Percentiles rank a stretch among this genome's conserved stretches.
Evolutionary conservation across 257 asterid genomes (phyloP).

Genomic region (Solanum pinnatisectum): DNA sequence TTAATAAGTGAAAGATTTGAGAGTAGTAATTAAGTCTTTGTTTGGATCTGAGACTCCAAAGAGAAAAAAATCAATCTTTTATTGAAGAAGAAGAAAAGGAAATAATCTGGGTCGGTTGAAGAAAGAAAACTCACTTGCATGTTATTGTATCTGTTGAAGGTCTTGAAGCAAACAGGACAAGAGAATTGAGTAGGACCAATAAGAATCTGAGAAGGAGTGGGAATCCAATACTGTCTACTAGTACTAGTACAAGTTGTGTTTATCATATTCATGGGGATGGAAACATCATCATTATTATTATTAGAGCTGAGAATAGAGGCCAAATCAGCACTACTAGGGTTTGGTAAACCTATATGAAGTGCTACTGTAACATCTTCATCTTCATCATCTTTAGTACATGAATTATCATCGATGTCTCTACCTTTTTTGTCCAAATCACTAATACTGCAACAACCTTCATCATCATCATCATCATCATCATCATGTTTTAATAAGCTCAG

Average conservation of each 20-base stretch:
- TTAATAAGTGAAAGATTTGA: slow-evolving; percentile 35
- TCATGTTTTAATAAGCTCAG: slow-evolving; percentile 20
- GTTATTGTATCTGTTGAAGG: slow-evolving; percentile 92
- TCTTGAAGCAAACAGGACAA: slow-evolving; percentile 80
- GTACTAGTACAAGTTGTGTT: slow-evolving; percentile 10
- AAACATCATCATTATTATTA: background rate
- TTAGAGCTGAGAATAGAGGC: slow-evolving; percentile 26
- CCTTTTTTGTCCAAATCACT: background rate
- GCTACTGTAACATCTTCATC: slow-evolving; percentile 54
- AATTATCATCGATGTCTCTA: background rate
- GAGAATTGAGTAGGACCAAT: slow-evolving; percentile 90
- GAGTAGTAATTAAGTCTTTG: slow-evolving; percentile 13
- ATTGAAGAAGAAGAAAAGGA: background rate
- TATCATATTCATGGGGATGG: slow-evolving; percentile 6
- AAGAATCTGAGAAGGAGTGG: slow-evolving; percentile 92
- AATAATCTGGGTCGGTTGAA: background rate
- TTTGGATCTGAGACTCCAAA: slow-evolving; percentile 6
- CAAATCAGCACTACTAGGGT: slow-evolving; percentile 86
- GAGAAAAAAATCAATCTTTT: background rate
- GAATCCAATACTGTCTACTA: slow-evolving; percentile 73
- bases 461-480: background rate
- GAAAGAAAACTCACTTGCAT: slow-evolving; percentile 60
- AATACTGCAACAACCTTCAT: background rate
- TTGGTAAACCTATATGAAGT: slow-evolving; percentile 81
- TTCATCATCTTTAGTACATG: background rate